Percentiles rank a stretch among this genome's conserved stretches.
phyloP scores from a whole-genome alignment of 2,329 filamentous ascomycete genomes.

The Endocalyx cinctus region DNA sequence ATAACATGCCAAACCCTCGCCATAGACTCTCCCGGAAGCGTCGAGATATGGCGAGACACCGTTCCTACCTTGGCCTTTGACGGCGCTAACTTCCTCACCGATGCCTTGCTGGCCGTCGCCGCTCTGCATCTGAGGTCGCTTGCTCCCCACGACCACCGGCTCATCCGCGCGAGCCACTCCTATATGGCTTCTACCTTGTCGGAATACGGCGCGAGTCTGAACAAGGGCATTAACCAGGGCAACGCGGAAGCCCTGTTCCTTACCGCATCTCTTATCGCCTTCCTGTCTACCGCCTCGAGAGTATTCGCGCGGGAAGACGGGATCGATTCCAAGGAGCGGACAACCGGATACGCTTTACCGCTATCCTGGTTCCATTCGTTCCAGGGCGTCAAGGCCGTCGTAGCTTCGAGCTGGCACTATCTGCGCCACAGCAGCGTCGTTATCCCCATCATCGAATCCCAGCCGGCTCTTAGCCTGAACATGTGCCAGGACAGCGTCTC shows the following conservation, averaged over 20 bases:
- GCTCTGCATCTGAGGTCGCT: slow-evolving; percentile 57
- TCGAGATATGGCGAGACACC: slow-evolving; percentile 55
- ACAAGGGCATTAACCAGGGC: slow-evolving; percentile 49
- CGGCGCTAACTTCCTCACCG: slow-evolving; percentile 54
- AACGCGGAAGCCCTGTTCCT: slow-evolving; percentile 62
- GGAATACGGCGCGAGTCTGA: slow-evolving; percentile 54
- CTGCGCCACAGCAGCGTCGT: slow-evolving; percentile 54
- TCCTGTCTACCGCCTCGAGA: slow-evolving; percentile 61
- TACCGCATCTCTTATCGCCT: slow-evolving; percentile 59
- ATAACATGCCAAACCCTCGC: slow-evolving; percentile 57
- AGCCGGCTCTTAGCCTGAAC: slow-evolving; percentile 58
- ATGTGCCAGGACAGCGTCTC: slow-evolving; percentile 47
- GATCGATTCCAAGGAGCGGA: slow-evolving; percentile 32
- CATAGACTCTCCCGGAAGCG: slow-evolving; percentile 44
- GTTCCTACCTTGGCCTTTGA: slow-evolving; percentile 59
- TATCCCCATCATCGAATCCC: slow-evolving; percentile 58
- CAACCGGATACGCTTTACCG: slow-evolving; percentile 51
- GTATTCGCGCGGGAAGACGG: slow-evolving; percentile 56
- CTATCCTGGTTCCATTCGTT: slow-evolving; percentile 64
- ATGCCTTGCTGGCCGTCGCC: slow-evolving; percentile 60
- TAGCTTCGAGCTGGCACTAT: slow-evolving; percentile 61
- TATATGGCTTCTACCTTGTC: slow-evolving; percentile 61
- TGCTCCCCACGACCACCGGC: slow-evolving; percentile 51
- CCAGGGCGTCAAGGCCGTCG: slow-evolving; percentile 62
- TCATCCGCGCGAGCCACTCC: slow-evolving; percentile 59